Percentiles rank a stretch among this genome's conserved stretches.
Evolutionary conservation across 2,329 filamentous ascomycete species (phyloP).

Genomic region (Fusarium albosuccineum): DNA sequence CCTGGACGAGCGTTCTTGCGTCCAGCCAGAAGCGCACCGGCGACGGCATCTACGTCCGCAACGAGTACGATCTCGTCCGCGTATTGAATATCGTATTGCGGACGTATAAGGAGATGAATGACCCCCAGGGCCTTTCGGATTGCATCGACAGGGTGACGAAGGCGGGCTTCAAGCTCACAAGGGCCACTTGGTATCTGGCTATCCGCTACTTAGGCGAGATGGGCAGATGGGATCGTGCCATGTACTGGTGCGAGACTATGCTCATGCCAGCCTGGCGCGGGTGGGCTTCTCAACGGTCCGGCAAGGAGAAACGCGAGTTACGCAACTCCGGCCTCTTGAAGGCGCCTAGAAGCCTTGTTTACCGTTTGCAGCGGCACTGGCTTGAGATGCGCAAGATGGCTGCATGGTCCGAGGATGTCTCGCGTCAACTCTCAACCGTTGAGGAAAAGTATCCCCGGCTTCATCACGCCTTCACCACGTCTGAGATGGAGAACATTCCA

Average conservation of each 20-base stretch:
- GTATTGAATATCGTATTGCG: constrained; percentile 64
- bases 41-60: constrained; percentile 56
- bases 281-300: constrained; percentile 63
- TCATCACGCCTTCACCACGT: constrained; percentile 56
- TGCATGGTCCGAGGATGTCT: constrained; percentile 62
- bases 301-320: constrained; percentile 53
- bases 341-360: constrained; percentile 57
- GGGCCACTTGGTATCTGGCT: constrained; percentile 84
- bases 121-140: constrained; percentile 61
- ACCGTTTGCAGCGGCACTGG: constrained; percentile 64
- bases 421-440: constrained; percentile 55
- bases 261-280: constrained; percentile 86
- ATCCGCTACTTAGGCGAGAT: constrained; percentile 75
- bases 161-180: constrained; percentile 80
- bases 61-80: constrained; percentile 66
- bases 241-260: constrained; percentile 78
- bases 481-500: constrained; percentile 48
- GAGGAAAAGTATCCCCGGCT: constrained; percentile 56
- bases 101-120: constrained; percentile 55
- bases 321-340: constrained; percentile 52
- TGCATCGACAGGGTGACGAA: constrained; percentile 68
- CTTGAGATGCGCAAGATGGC: constrained; percentile 62
- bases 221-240: constrained; percentile 74
- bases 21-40: constrained; percentile 42
- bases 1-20: constrained; percentile 65